Base-by-base conservation (phyloP, 345 rosid genomes). In the Dipteronia dyeriana region DNA sequence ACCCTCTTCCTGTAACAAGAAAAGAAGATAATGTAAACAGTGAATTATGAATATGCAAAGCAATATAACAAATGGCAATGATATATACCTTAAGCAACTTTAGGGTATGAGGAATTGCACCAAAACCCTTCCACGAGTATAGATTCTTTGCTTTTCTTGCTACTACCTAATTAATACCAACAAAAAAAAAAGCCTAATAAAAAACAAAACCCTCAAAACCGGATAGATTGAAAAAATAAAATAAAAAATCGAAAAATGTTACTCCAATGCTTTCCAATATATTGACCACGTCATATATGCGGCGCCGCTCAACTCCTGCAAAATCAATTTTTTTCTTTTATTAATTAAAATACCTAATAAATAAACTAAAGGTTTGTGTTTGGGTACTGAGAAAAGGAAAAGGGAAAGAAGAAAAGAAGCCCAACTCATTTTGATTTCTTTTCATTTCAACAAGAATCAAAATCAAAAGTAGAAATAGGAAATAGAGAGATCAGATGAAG, bases 221-320 rank as follows among this genome's bases (percentile, higher is more conserved):
- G 41, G 39, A 23, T 0, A 4, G 1, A 56, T 60, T 45, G 57
- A 16, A 11, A n/a, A n/a, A n/a, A n/a, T n/a, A n/a, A n/a, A n/a
- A n/a, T n/a, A n/a, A n/a, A n/a, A 79, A 64, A 78, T 74, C 85
- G 75, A n/a, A n/a, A 79, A 64, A 78, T 74, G 85, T 75, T 81
- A 93, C 97, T 22, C 95, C 95, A 62, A 91, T 81, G 66, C 91
- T 88, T 84, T 93, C 98, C 86, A 93, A 34, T 76, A 91, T 90
- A 59, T 93, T 91, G 71, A 93, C 97, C 47, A 93, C 95, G 71
- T 91, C 98, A 20, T 90, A 93, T 13, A 93, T 91, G 20, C 98
- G 86, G 54, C 97, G 87, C 29, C 97, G 87, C 77, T 90, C 97
- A 49, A 91, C 95, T 73, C 93, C 95, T 92, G 82, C 41, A 80